Evolutionary conservation across 352 stramenopile species (phyloP), one percentile per base, ranked within the genome.

Genomic region (Globisporangium paroecandrum): DNA sequence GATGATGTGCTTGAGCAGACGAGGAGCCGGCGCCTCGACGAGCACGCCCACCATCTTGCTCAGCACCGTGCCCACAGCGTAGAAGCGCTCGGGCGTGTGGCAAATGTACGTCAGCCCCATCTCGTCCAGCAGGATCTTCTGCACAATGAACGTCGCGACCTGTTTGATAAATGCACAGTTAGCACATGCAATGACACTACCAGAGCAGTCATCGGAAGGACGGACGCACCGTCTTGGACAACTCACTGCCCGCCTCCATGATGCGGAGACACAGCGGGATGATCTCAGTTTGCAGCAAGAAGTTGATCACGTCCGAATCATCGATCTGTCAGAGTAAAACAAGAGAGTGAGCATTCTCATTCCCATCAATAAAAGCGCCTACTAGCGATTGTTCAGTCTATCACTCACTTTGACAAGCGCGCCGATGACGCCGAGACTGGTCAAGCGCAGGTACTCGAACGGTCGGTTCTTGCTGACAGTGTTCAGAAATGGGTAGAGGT

Each of bases 81-180:
- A 95, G 60, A 95, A 95, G 25, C 89, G 81, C 78, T 99, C 97
- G 29, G 96, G 94, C 18, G 98, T 99, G 73, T 98, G 92, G 87
- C 98, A 99, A 65, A 99, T 99, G 81, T 99, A 99, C 25, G 97
- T 97, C 29, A 99, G 86, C 18, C 98, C 98, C 77, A 98, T 97
- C 63, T 99, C 96, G 77, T 99, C 98, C 55, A 99, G 75, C 51
- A 99, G 77, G 68, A 99, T 99, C 77, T 99, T 99, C 79, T 99
- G 97, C 47, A 99, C 97, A 64, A 99, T 99, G 74, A 99, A 99
- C 1, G 97, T 99, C 9, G 98, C 98, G n/a, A 99, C 90, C 75
- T 83, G 61, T 10, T 24, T n/a, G 18, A 12, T 4, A 24, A 4
- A 49, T 22, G 41, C 41, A 22, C 5, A n/a, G 41, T 22, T 9